Percentiles rank a stretch among this genome's conserved stretches.
Conservation (phyloP, 2,329 filamentous ascomycete species). For the Aspergillus arachidicola region DNA sequence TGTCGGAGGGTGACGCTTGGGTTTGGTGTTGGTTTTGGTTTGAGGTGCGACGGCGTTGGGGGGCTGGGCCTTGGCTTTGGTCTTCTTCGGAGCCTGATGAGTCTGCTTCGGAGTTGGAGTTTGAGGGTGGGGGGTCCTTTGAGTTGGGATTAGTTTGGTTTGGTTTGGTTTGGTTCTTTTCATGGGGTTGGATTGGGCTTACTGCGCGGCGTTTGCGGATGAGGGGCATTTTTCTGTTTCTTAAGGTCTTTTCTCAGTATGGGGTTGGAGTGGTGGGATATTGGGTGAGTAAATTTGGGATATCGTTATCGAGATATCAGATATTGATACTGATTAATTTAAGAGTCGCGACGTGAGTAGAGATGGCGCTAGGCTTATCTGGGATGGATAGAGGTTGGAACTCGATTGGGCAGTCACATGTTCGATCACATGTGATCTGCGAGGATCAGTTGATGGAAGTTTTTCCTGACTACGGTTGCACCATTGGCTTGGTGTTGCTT, state of each 20-base stretch:
- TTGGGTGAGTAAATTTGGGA: neutral
- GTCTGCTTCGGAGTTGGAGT: neutral
- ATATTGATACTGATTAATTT: constrained; percentile 15
- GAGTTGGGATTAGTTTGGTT: neutral
- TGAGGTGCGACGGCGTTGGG: constrained; percentile 18
- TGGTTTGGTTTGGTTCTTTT: neutral
- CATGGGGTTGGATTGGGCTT: constrained; percentile 3
- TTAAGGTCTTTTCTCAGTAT: neutral
- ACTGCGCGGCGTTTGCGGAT: constrained; percentile 35
- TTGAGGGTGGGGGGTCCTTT: neutral
- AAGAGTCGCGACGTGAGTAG: constrained; percentile 19
- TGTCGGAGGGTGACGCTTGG: constrained; percentile 4
- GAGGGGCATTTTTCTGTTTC: constrained; percentile 26
- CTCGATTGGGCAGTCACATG: constrained; percentile 19
- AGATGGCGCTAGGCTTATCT: neutral
- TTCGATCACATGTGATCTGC: constrained; percentile 3
- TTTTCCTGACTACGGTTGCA: neutral
- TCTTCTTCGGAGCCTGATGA: neutral
- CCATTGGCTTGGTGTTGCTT: neutral
- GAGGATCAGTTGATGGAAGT: neutral
- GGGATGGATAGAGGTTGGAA: constrained; percentile 9
- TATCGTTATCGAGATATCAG: neutral
- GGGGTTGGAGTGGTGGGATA: neutral
- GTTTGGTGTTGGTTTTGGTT: constrained; percentile 7
- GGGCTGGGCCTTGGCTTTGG: neutral